phyloP scores from a whole-genome alignment of 2,329 filamentous ascomycete genomes.

The Aspergillus sp. region DNA sequence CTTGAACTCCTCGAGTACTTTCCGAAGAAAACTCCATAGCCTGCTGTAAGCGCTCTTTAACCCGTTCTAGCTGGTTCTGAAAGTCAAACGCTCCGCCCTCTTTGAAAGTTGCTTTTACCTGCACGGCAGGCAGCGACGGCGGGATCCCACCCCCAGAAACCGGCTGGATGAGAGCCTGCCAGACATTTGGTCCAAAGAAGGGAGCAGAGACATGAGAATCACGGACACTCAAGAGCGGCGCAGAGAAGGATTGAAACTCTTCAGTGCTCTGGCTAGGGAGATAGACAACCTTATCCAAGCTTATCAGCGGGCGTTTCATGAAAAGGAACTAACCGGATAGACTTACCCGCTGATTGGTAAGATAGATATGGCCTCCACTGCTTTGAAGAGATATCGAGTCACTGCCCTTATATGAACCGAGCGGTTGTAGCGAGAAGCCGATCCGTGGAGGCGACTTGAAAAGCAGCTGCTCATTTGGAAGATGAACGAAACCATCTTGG shows the following conservation, averaged over 20 bases:
- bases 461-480: constrained; percentile 75
- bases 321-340: constrained; percentile 4
- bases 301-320: constrained; percentile 5
- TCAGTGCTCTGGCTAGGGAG: constrained; percentile 64
- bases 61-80: constrained; percentile 69
- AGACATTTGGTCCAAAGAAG: constrained; percentile 89
- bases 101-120: constrained; percentile 82
- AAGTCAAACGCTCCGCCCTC: constrained; percentile 95
- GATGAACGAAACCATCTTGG: constrained; percentile 65
- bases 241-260: constrained; percentile 77
- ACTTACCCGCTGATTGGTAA: constrained; percentile 77
- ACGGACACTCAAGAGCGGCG: constrained; percentile 77
- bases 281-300: constrained; percentile 66
- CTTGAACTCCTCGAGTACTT: constrained; percentile 36
- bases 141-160: constrained; percentile 80
- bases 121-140: constrained; percentile 62
- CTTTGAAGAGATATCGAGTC: constrained; percentile 64
- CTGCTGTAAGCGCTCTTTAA: constrained; percentile 77
- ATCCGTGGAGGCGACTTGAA: constrained; percentile 76
- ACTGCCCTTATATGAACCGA: constrained; percentile 57
- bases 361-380: constrained; percentile 66
- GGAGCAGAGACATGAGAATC: constrained; percentile 82
- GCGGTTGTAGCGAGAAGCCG: constrained; percentile 65
- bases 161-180: constrained; percentile 72
- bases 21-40: constrained; percentile 55